A percentile compares a stretch with the other conserved stretches of the same genome.
Evolutionary conservation across 176 grass and related monocot species (phyloP).

Genomic region (Hyparrhenia diplandra): DNA sequence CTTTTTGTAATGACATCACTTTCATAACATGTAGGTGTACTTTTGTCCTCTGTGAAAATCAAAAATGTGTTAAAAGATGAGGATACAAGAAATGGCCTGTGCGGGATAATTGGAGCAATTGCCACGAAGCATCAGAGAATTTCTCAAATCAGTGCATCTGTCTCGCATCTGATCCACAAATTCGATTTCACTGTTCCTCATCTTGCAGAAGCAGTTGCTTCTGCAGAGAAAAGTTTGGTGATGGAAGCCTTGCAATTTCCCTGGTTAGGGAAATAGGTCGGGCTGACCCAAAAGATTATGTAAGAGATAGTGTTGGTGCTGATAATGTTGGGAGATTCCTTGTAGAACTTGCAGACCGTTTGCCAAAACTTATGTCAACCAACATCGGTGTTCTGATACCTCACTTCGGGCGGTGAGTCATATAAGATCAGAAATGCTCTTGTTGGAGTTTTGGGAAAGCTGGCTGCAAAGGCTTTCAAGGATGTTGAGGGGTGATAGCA

Average conservation of each 20-base stretch:
- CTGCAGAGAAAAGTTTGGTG: slow-evolving; percentile 73
- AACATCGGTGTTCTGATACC: slow-evolving; percentile 84
- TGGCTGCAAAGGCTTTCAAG: slow-evolving; percentile 79
- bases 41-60: slow-evolving; percentile 76
- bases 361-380: slow-evolving; percentile 85
- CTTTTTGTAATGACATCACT: slow-evolving; percentile 1
- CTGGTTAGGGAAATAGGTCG: slow-evolving; percentile 84
- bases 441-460: slow-evolving; percentile 86
- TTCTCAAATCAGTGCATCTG: slow-evolving; percentile 82
- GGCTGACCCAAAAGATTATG: slow-evolving; percentile 83
- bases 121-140: slow-evolving; percentile 71
- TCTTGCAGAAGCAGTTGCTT: slow-evolving; percentile 72
- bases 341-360: slow-evolving; percentile 67
- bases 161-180: slow-evolving; percentile 81
- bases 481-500: slow-evolving; percentile 74
- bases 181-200: slow-evolving; percentile 67
- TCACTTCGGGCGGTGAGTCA: slow-evolving; percentile 94
- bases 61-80: slow-evolving; percentile 68
- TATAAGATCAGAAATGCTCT: slow-evolving; percentile 99
- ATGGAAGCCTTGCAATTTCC: slow-evolving; percentile 79
- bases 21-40: slow-evolving; percentile 45
- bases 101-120: slow-evolving; percentile 71
- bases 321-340: slow-evolving; percentile 91
- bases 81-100: slow-evolving; percentile 66
- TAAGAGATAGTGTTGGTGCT: slow-evolving; percentile 70